phyloP scores from a whole-genome alignment of 257 asterid species.

The Ligustrum vulgare region DNA sequence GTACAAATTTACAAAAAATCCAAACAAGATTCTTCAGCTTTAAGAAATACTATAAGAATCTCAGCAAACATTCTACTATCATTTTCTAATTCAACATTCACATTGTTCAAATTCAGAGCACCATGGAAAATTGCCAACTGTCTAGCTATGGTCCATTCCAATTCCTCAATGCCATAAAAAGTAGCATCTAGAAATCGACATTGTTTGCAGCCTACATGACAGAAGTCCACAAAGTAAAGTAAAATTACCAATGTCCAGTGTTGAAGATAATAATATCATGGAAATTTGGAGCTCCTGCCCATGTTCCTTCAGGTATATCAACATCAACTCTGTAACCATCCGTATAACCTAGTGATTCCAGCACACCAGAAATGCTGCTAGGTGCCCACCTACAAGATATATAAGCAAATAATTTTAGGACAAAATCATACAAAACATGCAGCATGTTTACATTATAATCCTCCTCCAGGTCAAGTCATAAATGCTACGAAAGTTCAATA shows the following conservation, averaged over 20 bases:
- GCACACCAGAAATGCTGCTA: conserved; percentile 49
- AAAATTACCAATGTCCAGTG: conserved; percentile 88
- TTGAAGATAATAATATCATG: conserved; percentile 83
- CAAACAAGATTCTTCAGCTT: conserved; percentile 20
- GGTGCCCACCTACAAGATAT: conserved; percentile 71
- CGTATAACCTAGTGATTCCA: conserved; percentile 91
- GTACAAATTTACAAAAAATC: conserved; percentile 4
- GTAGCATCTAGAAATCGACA: background rate
- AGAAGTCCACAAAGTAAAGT: conserved; percentile 1
- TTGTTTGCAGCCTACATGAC: conserved; percentile 8
- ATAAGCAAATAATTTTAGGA: conserved; percentile 18
- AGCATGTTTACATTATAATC: conserved; percentile 2
- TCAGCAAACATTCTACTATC: conserved; percentile 5
- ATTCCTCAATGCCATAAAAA: conserved; percentile 6
- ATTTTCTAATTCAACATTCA: background rate
- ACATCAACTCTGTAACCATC: conserved; percentile 88
- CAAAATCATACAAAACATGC: conserved; percentile 2
- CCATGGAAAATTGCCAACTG: background rate
- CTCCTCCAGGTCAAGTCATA: background rate
- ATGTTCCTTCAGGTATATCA: conserved; percentile 87
- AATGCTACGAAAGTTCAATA: background rate
- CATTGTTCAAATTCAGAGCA: background rate
- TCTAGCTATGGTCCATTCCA: conserved; percentile 9
- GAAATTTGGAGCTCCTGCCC: conserved; percentile 74
- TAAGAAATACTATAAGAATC: conserved; percentile 8